Evolutionary conservation across 768 basidiomycete genomes (phyloP).

Genomic region (Boletus subcaerulescens): DNA sequence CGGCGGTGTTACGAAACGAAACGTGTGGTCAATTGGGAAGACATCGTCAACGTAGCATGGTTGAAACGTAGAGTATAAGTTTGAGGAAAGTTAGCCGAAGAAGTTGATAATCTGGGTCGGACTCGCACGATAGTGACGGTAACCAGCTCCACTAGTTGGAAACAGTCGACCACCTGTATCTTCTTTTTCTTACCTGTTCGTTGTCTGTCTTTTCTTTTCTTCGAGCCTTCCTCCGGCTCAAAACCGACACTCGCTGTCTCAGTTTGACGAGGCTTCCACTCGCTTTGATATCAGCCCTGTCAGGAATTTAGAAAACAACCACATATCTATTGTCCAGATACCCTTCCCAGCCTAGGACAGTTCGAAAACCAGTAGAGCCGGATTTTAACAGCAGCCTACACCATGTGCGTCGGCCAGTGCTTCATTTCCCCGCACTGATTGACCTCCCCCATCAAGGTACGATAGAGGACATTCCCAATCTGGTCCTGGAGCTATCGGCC

Average conservation of each 20-base stretch:
- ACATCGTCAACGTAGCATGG: no score
- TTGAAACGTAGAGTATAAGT: background rate
- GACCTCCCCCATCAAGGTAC: constrained; percentile 44
- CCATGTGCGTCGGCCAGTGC: constrained; percentile 50
- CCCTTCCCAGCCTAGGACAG: constrained; percentile 33
- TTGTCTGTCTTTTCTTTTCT: constrained; percentile 4
- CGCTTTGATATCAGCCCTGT: constrained; percentile 20
- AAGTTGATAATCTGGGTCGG: constrained; percentile 9
- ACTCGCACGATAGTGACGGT: constrained; percentile 20
- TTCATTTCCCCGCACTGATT: constrained; percentile 7
- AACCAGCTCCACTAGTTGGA: constrained; percentile 10
- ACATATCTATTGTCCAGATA: constrained; percentile 11
- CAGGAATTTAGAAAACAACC: background rate
- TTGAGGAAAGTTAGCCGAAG: constrained; percentile 16
- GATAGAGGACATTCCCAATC: constrained; percentile 53
- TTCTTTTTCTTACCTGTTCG: background rate
- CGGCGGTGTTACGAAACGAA: no score
- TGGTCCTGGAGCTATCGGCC: constrained; percentile 52
- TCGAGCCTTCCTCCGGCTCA: constrained; percentile 11
- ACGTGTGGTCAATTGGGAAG: no score
- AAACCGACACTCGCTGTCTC: constrained; percentile 19
- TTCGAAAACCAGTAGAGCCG: constrained; percentile 43
- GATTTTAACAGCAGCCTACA: constrained; percentile 60
- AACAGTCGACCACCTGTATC: background rate
- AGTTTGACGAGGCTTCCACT: constrained; percentile 29